Percentiles rank a stretch among this genome's conserved stretches.
phyloP scores from a whole-genome alignment of 108 stramenopile genomes.

The Cyclotella distinguenda region DNA sequence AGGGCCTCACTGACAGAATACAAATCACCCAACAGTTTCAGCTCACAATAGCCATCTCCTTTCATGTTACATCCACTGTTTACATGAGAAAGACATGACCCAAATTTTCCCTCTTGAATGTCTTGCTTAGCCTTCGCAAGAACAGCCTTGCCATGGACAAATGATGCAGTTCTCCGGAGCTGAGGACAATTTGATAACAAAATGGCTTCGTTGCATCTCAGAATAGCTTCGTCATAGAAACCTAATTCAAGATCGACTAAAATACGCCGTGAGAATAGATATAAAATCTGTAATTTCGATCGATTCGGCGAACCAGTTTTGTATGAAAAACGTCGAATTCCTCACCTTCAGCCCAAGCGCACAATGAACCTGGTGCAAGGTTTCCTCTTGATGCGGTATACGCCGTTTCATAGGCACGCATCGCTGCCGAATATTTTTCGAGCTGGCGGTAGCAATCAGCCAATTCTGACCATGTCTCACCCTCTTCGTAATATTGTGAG shows the following conservation, averaged over 20 bases:
- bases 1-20: slow-evolving; percentile 63
- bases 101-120: slow-evolving; percentile 65
- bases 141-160: slow-evolving; percentile 52
- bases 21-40: slow-evolving; percentile 75
- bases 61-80: slow-evolving; percentile 28
- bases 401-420: slow-evolving; percentile 58
- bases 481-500: slow-evolving; percentile 14
- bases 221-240: slow-evolving; percentile 56
- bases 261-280: slow-evolving; percentile 1
- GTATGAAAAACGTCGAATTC: too few species aligned
- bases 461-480: slow-evolving; percentile 51
- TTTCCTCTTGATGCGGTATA: slow-evolving; percentile 29
- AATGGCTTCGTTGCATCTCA: slow-evolving; percentile 53
- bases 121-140: slow-evolving; percentile 53
- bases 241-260: slow-evolving; percentile 65
- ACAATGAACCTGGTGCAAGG: slow-evolving; percentile 40
- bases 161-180: slow-evolving; percentile 43
- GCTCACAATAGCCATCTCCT: slow-evolving; percentile 34
- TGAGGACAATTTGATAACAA: slow-evolving; percentile 8
- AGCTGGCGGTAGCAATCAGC: slow-evolving; percentile 63
- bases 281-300: too few species aligned
- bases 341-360: slow-evolving; percentile 73
- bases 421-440: slow-evolving; percentile 64
- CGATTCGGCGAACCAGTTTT: too few species aligned
- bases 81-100: slow-evolving; percentile 47